phyloP scores from a whole-genome alignment of 345 rosid genomes.

The Populus alba region DNA sequence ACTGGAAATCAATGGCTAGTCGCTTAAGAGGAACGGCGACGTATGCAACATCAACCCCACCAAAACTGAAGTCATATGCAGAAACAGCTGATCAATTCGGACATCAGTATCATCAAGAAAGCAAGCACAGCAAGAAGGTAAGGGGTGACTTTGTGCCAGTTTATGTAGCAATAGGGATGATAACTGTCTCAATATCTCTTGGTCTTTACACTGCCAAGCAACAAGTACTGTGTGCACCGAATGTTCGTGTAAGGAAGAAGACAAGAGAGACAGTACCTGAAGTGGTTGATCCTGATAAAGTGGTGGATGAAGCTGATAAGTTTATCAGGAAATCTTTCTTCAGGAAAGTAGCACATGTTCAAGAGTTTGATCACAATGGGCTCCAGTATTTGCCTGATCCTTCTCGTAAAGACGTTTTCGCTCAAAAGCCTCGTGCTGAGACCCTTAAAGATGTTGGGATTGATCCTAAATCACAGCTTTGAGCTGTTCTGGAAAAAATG shows the following conservation, averaged over 20 bases:
- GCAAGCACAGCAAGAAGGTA: background rate
- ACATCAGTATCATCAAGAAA: background rate
- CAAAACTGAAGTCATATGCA: slow-evolving; percentile 7
- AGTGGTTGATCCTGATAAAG: slow-evolving; percentile 59
- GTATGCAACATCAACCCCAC: slow-evolving; percentile 9
- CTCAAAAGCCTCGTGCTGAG: slow-evolving; percentile 32
- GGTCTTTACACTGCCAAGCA: slow-evolving; percentile 60
- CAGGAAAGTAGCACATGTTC: slow-evolving; percentile 72
- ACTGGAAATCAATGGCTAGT: background rate
- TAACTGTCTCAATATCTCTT: slow-evolving; percentile 10
- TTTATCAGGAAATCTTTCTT: slow-evolving; percentile 54
- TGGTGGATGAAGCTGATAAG: slow-evolving; percentile 42
- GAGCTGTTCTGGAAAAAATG: background rate
- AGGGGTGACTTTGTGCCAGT: slow-evolving; percentile 18
- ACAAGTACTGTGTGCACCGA: slow-evolving; percentile 55
- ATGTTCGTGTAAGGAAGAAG: slow-evolving; percentile 67
- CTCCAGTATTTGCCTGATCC: slow-evolving; percentile 25
- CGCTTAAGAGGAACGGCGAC: slow-evolving; percentile 3
- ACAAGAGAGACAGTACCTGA: slow-evolving; percentile 67
- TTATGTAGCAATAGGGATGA: slow-evolving; percentile 12
- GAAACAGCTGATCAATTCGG: slow-evolving; percentile 3
- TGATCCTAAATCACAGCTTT: slow-evolving; percentile 28
- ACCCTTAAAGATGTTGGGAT: slow-evolving; percentile 62
- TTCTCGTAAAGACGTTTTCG: slow-evolving; percentile 38
- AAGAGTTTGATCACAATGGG: slow-evolving; percentile 33